These are phyloP conservation scores for Gigaspora rosea DNA, from an alignment of 192 early-diverging fungal species.

Conservation along the genomic window DNA sequence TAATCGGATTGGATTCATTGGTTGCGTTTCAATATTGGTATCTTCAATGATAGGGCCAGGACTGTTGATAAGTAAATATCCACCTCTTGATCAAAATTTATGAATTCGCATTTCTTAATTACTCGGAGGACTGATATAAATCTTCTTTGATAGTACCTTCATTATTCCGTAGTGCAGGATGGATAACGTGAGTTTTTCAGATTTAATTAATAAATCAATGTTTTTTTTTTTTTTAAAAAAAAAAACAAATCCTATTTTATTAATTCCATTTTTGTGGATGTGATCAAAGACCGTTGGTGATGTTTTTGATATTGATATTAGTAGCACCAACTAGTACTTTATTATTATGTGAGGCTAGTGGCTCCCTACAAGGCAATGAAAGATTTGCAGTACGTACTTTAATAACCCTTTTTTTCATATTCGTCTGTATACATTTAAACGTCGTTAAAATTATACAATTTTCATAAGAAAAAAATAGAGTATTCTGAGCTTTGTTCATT, in stretches of 20 bases:
- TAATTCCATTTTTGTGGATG: not conserved
- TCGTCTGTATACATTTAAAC: too few species aligned
- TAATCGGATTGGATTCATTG: not conserved
- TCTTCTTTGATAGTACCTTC: conserved; percentile 2
- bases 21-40: not conserved
- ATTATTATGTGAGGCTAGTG: conserved; percentile 69
- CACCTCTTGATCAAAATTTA: not conserved
- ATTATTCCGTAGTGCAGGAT: conserved; percentile 4
- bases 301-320: conserved; percentile 40
- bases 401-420: too few species aligned
- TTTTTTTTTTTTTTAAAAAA: not conserved
- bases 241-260: too few species aligned
- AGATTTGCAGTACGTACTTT: conserved; percentile 21
- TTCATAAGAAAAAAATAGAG: conserved; percentile 13
- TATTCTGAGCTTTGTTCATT: not conserved
- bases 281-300: not conserved
- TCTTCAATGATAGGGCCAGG: conserved; percentile 12
- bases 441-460: too few species aligned
- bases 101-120: not conserved
- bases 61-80: not conserved
- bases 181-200: conserved; percentile 9
- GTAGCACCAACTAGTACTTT: conserved; percentile 59
- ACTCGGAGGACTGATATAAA: not conserved
- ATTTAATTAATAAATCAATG: not conserved
- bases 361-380: conserved; percentile 71